Percentiles rank a stretch among this genome's conserved stretches.
Evolutionary conservation across 108 stramenopile genomes (phyloP).

Genomic region (Cyclotella cryptica): DNA sequence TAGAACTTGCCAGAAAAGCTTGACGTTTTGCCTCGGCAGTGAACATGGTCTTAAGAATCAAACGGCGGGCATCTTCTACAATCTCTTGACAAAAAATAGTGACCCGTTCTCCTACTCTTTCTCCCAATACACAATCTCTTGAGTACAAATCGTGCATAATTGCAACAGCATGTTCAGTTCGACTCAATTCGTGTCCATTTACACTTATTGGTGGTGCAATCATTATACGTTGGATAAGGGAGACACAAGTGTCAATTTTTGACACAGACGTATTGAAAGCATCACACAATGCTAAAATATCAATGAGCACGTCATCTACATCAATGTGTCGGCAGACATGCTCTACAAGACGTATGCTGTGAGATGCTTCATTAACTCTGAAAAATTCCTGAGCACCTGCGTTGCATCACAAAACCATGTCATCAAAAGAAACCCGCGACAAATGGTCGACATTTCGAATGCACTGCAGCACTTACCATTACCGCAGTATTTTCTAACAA

Average conservation of each 20-base stretch:
- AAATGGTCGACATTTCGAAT: neutral
- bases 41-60: constrained; percentile 24
- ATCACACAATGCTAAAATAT: constrained; percentile 71
- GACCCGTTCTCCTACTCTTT: constrained; percentile 39
- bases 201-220: constrained; percentile 2
- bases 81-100: constrained; percentile 40
- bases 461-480: constrained; percentile 37
- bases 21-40: constrained; percentile 34
- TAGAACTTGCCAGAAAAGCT: constrained; percentile 29
- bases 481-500: constrained; percentile 84
- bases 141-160: constrained; percentile 34
- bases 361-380: constrained; percentile 72
- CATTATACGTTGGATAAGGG: constrained; percentile 64
- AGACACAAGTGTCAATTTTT: constrained; percentile 57
- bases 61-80: constrained; percentile 38
- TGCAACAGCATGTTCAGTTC: constrained; percentile 43
- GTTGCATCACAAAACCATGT: neutral
- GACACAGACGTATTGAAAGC: constrained; percentile 76
- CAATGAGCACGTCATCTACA: constrained; percentile 53
- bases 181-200: constrained; percentile 7
- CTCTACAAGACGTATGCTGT: constrained; percentile 68
- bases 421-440: neutral
- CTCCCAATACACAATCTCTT: constrained; percentile 33
- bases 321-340: constrained; percentile 71
- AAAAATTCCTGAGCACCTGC: constrained; percentile 72